Evolutionary conservation across 1,284 basidiomycete genomes (phyloP), one percentile per base, ranked within the genome.

Genomic region (Pseudozyma thailandica): DNA sequence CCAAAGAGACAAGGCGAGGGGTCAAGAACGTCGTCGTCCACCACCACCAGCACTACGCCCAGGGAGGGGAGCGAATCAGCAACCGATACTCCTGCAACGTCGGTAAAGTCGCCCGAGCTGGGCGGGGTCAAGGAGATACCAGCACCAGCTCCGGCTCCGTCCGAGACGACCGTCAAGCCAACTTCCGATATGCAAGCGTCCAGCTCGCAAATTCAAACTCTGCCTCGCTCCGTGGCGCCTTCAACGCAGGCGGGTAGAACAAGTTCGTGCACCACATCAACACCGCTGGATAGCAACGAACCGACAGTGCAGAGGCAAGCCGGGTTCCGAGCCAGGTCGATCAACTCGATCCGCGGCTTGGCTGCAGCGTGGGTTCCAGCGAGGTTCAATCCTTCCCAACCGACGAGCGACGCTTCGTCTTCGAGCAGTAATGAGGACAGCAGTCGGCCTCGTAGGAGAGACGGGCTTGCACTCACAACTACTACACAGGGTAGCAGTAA

Each of bases 341-440:
- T 72, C 51, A 51, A 66, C 30, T 66, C 62, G 21, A 62, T 72
- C 21, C 63, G 63, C 16, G 59, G 63, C 1, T 33, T 72, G 1
- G 69, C 69, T 0, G 62, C 63, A 13, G 69, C 69, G 7, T 72
- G 58, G 58, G 69, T 72, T 0, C 69, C 69, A 0, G 58, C 63
- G 3, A 38, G 69, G 15, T 66, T 72, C 18, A 47, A 26, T 1
- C 52, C 66, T 1, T 41, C 39, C 20, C 63, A 55, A 16, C 38
- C 47, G 6, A 41, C 55, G 1, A 63, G 49, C 26, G 51, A 52
- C 1, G 44, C 62, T 12, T 57, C 57, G 1, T 43, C 68, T 1
- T 52, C 54, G 2, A 18, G 10, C 6, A 55, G 56, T 2, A 56
- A 55, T 6, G 61, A 61, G n/a, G 52, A 46, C 4, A 26, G n/a